Percentiles rank a stretch among this genome's conserved stretches.
These are phyloP conservation scores for Metschnikowia cubensis DNA, from an alignment of 805 yeast species.

Conservation along the genomic window DNA sequence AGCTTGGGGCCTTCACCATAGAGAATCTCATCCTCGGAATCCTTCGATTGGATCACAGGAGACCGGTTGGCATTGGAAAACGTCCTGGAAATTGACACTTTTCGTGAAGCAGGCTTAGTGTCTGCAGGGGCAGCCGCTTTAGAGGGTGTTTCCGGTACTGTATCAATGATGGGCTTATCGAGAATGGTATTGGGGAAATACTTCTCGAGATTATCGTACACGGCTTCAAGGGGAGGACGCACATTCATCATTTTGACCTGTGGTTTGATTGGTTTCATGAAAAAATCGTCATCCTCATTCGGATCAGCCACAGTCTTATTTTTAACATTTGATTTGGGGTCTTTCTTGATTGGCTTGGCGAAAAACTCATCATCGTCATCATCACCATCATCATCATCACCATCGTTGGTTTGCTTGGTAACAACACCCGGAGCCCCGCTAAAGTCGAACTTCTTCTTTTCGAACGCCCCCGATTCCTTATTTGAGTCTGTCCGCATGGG, in stretches of 20 bases:
- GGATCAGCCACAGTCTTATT: too few species aligned
- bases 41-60: slow-evolving; percentile 27
- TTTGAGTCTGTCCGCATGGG: too few species aligned
- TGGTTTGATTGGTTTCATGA: slow-evolving; percentile 15
- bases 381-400: slow-evolving; percentile 9
- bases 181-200: slow-evolving; percentile 91
- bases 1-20: slow-evolving; percentile 41
- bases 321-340: background rate
- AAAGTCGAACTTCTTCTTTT: slow-evolving; percentile 57
- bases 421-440: slow-evolving; percentile 56
- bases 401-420: slow-evolving; percentile 2
- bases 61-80: slow-evolving; percentile 42
- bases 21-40: slow-evolving; percentile 31
- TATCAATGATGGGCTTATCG: slow-evolving; percentile 84
- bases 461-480: too few species aligned
- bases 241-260: slow-evolving; percentile 48
- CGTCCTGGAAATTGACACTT: slow-evolving; percentile 34
- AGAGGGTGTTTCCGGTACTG: slow-evolving; percentile 54
- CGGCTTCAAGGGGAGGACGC: slow-evolving; percentile 92
- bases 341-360: background rate
- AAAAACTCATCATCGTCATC: slow-evolving; percentile 11
- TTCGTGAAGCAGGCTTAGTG: slow-evolving; percentile 21
- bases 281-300: slow-evolving; percentile 12
- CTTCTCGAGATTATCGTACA: slow-evolving; percentile 84
- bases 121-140: slow-evolving; percentile 7